A percentile compares a stretch with the other conserved stretches of the same genome.
Conservation (phyloP, 345 rosid species). For the Rhodamnia rubescens region DNA sequence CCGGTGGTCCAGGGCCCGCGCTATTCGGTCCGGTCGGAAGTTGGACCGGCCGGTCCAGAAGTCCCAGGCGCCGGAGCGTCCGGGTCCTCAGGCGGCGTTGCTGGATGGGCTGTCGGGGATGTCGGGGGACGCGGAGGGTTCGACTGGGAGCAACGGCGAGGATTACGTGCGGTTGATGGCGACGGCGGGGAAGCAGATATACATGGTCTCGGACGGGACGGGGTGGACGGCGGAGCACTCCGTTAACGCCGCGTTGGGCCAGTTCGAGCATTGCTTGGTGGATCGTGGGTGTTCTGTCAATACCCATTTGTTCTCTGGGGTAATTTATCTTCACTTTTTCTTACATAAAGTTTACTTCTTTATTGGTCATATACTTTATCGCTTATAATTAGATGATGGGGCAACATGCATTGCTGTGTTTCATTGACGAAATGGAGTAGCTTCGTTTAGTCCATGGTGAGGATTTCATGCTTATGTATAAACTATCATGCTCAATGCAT, state of each 20-base stretch:
- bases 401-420: neutral
- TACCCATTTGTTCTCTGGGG: constrained; percentile 92
- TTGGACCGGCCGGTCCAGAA: constrained; percentile 33
- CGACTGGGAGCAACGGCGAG: constrained; percentile 5
- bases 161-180: constrained; percentile 9
- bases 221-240: constrained; percentile 95
- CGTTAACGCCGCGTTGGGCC: constrained; percentile 83
- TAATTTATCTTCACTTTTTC: constrained; percentile 9
- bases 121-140: constrained; percentile 3
- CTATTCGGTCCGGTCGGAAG: constrained; percentile 56
- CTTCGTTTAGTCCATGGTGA: neutral
- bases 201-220: constrained; percentile 89
- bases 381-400: neutral
- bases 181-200: constrained; percentile 47
- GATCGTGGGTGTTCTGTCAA: constrained; percentile 86
- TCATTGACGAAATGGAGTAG: neutral
- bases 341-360: neutral
- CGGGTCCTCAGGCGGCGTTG: constrained; percentile 4
- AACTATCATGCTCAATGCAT: neutral
- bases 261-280: constrained; percentile 79
- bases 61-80: constrained; percentile 1
- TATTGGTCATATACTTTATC: neutral
- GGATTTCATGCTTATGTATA: neutral
- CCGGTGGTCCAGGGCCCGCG: constrained; percentile 85
- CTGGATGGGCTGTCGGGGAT: constrained; percentile 4